Evolutionary conservation across 2,329 filamentous ascomycete genomes (phyloP), one percentile per base, ranked within the genome.

Genomic region (Neophaeococcomyces aloes): DNA sequence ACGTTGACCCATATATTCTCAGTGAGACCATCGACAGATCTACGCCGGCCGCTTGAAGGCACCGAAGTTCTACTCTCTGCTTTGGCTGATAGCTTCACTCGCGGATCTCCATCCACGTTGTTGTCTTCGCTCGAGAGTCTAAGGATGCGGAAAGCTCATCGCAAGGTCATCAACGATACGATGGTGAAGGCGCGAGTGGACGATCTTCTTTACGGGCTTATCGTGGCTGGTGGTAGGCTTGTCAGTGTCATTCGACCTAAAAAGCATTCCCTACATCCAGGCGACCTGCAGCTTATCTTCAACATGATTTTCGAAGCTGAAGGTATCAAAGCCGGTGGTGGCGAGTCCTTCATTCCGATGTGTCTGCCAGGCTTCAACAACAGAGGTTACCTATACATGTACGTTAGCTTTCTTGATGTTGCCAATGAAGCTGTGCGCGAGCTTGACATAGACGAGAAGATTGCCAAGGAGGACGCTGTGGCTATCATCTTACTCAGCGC

Each of bases 261-360:
- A 54, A 86, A 91, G 46, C 91, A 98, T 62, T 95, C 88, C 0
- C 72, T 98, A 2, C 93, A 98, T 56, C 91, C 93, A 0, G 89
- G 88, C 50, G 91, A 98, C 60, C 72, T 98, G 18, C 89, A 95
- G 58, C 75, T 98, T 35, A 88, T 98, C 48, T 98, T 98, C 72
- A 96, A 96, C 59, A 98, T 98, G 93, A 78, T 98, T 2, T 98
- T 98, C 57, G 88, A 94, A 65, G 91, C 89, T 2, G 86, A 86
- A 38, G 83, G 86, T 33, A 83, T 98, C 59, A 89, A 91, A 60
- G 83, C 86, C 15, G 88, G 85, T 4, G 87, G 78, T n/a, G 91
- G 89, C 23, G 91, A 98, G 63, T 95, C 89, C 56, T 98, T 91
- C 91, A 89, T 96, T 37, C 91, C 91, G 0, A 72, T 98, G 5